These are phyloP conservation scores for Canavalia gladiata DNA, from an alignment of 306 rosid species.

Conservation along the genomic window DNA sequence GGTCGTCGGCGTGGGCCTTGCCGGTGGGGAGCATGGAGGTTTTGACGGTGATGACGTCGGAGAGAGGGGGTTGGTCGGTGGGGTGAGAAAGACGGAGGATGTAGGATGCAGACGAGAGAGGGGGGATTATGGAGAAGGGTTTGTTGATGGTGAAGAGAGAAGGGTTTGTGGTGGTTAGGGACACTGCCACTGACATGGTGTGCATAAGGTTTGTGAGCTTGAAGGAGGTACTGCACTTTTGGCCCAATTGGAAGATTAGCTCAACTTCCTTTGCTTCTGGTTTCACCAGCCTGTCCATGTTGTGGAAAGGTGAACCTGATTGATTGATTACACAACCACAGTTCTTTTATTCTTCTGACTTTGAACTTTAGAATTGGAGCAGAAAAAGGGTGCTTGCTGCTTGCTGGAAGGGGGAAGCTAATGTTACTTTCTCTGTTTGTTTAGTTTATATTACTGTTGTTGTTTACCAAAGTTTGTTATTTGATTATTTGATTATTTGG, in stretches of 20 bases:
- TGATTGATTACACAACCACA: not conserved
- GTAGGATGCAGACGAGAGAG: conserved; percentile 70
- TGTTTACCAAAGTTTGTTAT: not conserved
- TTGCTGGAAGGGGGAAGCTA: conserved; percentile 28
- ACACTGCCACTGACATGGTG: conserved; percentile 94
- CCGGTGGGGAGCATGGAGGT: conserved; percentile 87
- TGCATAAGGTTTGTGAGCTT: conserved; percentile 85
- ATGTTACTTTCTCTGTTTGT: not conserved
- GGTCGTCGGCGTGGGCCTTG: conserved; percentile 68
- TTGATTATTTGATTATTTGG: conserved; percentile 3
- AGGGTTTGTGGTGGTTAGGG: conserved; percentile 77
- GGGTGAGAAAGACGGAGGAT: conserved; percentile 56
- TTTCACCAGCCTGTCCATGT: conserved; percentile 92
- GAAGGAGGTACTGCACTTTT: conserved; percentile 71
- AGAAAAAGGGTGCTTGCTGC: conserved; percentile 12
- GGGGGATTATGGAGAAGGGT: conserved; percentile 69
- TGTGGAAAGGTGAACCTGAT: not conserved
- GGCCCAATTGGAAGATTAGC: conserved; percentile 60
- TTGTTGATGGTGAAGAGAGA: conserved; percentile 62
- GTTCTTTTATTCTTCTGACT: not conserved
- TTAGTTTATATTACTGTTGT: not conserved
- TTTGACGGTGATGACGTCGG: conserved; percentile 66
- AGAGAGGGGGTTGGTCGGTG: conserved; percentile 61
- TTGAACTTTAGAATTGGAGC: conserved; percentile 5
- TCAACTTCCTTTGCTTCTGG: conserved; percentile 78